Percentiles rank a stretch among this genome's conserved stretches.
Evolutionary conservation across 2,329 filamentous ascomycete species (phyloP).

Genomic region (Fusarium sp.): DNA sequence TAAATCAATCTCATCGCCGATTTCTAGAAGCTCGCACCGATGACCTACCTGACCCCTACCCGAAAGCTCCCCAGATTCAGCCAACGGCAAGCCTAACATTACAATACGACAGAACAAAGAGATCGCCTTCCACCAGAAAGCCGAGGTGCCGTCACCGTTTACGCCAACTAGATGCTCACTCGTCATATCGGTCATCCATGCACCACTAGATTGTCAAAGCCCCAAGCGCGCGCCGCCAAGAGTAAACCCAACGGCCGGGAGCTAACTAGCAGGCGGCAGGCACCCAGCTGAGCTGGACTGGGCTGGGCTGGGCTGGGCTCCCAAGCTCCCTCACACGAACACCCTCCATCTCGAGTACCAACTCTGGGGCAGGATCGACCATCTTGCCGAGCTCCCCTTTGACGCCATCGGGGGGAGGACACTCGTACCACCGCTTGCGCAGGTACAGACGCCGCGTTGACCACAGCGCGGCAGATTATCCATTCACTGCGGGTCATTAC

Average conservation of each 20-base stretch:
- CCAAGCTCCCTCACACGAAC: conserved; percentile 11
- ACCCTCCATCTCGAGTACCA: conserved; percentile 12
- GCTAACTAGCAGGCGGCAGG: conserved; percentile 21
- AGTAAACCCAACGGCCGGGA: conserved; percentile 35
- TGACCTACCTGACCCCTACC: neutral
- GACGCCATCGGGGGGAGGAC: conserved; percentile 33
- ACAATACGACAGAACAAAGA: neutral
- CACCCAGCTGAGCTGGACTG: conserved; percentile 3
- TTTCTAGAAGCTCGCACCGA: neutral
- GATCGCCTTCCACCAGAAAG: neutral
- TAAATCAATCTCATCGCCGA: neutral
- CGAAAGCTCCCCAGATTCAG: neutral
- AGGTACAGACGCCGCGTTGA: conserved; percentile 40
- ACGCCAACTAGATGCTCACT: neutral
- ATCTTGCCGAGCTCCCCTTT: conserved; percentile 36
- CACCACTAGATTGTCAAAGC: conserved; percentile 9
- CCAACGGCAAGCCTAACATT: neutral
- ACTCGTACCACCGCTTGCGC: conserved; percentile 41
- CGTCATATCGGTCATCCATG: neutral
- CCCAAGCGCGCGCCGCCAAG: conserved; percentile 20
- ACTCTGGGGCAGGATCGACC: conserved; percentile 38
- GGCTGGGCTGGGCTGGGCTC: neutral
- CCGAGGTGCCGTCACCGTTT: neutral
- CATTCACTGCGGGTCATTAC: conserved; percentile 16
- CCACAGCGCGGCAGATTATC: conserved; percentile 31